Conservation (phyloP, 1,284 basidiomycete genomes). For the Coniferiporia weirii region DNA sequence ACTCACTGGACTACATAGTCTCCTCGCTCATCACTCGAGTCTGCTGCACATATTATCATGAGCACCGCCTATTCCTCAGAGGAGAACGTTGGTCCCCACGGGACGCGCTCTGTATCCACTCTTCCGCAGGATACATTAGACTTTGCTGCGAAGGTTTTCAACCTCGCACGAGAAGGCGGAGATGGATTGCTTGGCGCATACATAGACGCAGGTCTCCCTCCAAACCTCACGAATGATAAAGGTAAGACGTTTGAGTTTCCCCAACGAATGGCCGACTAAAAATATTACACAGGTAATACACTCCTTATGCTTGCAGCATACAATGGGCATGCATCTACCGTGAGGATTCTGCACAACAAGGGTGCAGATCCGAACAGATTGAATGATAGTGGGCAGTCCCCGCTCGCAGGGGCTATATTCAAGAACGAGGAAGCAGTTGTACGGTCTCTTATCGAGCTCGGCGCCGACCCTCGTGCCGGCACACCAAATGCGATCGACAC, state of each 20-base stretch:
- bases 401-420: conserved; percentile 80
- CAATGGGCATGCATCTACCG: conserved; percentile 61
- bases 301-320: conserved; percentile 83
- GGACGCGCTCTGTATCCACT: background rate
- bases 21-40: no score
- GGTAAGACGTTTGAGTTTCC: conserved; percentile 32
- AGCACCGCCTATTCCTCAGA: background rate
- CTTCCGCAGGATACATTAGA: conserved; percentile 49
- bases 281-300: conserved; percentile 52
- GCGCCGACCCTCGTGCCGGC: conserved; percentile 66
- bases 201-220: conserved; percentile 68
- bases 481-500: conserved; percentile 71
- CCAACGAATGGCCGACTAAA: conserved; percentile 2
- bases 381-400: conserved; percentile 77
- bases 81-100: background rate
- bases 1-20: no score
- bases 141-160: conserved; percentile 74
- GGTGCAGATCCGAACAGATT: conserved; percentile 66
- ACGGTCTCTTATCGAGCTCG: conserved; percentile 49
- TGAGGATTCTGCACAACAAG: conserved; percentile 46
- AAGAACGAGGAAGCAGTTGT: conserved; percentile 66
- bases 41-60: background rate
- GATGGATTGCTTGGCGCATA: conserved; percentile 49
- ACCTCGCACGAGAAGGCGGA: conserved; percentile 65
- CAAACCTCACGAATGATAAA: conserved; percentile 73